Evolutionary conservation across 2,329 filamentous ascomycete species (phyloP).

Genomic region (Penicillium freii): DNA sequence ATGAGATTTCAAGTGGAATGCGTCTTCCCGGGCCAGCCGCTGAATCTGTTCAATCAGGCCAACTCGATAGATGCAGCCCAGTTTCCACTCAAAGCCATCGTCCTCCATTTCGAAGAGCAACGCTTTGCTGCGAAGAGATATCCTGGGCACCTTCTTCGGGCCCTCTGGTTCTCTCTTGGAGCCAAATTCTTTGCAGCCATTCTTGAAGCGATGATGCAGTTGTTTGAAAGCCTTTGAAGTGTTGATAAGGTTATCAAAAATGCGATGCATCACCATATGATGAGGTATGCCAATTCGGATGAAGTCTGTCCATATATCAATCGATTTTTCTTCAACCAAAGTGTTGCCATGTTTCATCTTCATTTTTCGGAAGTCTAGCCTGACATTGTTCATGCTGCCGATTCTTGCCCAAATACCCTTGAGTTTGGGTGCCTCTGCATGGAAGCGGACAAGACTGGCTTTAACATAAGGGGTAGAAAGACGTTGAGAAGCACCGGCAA

Average conservation of each 20-base stretch:
- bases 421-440: conserved; percentile 82
- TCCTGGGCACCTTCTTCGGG: conserved; percentile 80
- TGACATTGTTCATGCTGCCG: conserved; percentile 75
- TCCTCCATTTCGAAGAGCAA: conserved; percentile 92
- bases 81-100: conserved; percentile 94
- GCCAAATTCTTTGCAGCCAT: conserved; percentile 83
- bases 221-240: conserved; percentile 83
- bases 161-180: conserved; percentile 80
- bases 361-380: conserved; percentile 76
- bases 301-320: conserved; percentile 81
- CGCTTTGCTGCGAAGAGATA: conserved; percentile 77
- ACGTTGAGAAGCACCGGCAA: conserved; percentile 80
- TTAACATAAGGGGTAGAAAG: conserved; percentile 82
- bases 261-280: conserved; percentile 81
- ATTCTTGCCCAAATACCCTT: conserved; percentile 81
- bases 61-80: conserved; percentile 88
- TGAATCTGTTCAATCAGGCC: conserved; percentile 88
- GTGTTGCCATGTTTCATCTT: conserved; percentile 65
- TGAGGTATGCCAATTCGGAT: conserved; percentile 87
- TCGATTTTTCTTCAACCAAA: conserved; percentile 70
- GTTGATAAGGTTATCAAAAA: conserved; percentile 93
- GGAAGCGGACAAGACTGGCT: conserved; percentile 76
- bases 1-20: conserved; percentile 82
- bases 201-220: conserved; percentile 88
- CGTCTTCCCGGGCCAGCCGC: conserved; percentile 82